These are phyloP conservation scores for Hippophae rhamnoides DNA, from an alignment of 306 rosid species.

Conservation along the genomic window DNA sequence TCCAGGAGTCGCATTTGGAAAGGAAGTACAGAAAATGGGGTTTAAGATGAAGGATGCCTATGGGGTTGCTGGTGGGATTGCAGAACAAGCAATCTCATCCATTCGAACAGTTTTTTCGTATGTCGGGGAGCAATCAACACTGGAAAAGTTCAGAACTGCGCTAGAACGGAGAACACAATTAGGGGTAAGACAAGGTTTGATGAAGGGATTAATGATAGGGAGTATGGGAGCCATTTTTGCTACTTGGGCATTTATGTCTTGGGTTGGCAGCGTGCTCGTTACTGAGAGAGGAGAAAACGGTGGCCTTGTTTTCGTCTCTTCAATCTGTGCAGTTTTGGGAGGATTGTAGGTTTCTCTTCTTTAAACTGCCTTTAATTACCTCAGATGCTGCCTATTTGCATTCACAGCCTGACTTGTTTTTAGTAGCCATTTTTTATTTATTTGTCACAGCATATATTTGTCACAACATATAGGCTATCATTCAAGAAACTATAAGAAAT, in stretches of 20 bases:
- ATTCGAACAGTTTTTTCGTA: constrained; percentile 60
- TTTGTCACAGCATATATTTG: too few relatives aligned
- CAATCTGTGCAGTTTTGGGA: constrained; percentile 57
- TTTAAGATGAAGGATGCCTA: constrained; percentile 39
- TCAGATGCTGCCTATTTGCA: not conserved
- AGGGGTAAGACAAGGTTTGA: constrained; percentile 60
- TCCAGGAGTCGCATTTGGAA: constrained; percentile 63
- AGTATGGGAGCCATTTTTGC: constrained; percentile 64
- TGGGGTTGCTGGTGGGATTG: constrained; percentile 62
- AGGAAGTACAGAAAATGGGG: constrained; percentile 40
- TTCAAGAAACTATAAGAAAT: too few relatives aligned
- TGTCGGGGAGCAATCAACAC: constrained; percentile 58
- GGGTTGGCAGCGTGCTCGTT: constrained; percentile 64
- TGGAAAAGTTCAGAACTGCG: constrained; percentile 41
- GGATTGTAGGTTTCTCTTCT: constrained; percentile 49
- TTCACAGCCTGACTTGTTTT: too few relatives aligned
- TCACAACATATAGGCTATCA: too few relatives aligned
- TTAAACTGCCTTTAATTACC: not conserved
- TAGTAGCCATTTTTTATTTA: too few relatives aligned
- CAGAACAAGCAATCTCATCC: constrained; percentile 76
- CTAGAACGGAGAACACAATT: constrained; percentile 38
- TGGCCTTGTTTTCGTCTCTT: constrained; percentile 51
- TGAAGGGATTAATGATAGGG: constrained; percentile 64
- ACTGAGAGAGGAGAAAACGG: constrained; percentile 53
- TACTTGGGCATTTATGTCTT: constrained; percentile 67